phyloP scores from a whole-genome alignment of 1,284 basidiomycete species.

The Mycosarcoma mackinlayi region DNA sequence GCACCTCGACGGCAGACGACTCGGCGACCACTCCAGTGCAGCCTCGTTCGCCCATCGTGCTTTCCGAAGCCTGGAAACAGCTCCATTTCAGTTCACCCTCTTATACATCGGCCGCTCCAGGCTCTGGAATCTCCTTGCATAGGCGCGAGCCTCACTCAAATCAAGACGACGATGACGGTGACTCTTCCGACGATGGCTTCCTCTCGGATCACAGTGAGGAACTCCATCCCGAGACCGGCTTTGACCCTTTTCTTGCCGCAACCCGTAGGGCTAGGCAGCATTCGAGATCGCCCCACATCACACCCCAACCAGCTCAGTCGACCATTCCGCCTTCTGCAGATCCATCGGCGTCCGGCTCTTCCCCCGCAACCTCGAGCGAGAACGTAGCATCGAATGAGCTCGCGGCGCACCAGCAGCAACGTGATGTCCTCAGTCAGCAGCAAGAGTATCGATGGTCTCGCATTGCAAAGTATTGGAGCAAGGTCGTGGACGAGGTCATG shows the following conservation, averaged over 20 bases:
- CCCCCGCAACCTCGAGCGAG: constrained; percentile 29
- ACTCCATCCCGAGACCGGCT: constrained; percentile 45
- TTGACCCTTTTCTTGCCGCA: constrained; percentile 45
- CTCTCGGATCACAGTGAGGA: constrained; percentile 47
- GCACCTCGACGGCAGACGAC: constrained; percentile 1
- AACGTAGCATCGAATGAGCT: neutral
- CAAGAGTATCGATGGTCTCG: constrained; percentile 33
- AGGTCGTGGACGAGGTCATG: constrained; percentile 43
- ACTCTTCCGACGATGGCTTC: constrained; percentile 45
- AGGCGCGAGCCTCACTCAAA: no score
- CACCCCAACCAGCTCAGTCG: constrained; percentile 2
- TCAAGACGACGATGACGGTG: constrained; percentile 12
- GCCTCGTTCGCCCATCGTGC: constrained; percentile 30
- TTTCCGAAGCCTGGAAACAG: constrained; percentile 44
- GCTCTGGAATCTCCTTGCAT: no score
- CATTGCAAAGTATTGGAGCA: constrained; percentile 42
- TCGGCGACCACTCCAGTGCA: constrained; percentile 9
- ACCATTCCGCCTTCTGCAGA: constrained; percentile 3
- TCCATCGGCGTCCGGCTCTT: constrained; percentile 16
- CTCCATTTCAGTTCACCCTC: constrained; percentile 34
- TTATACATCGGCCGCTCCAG: constrained; percentile 4
- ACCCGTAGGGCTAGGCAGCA: constrained; percentile 32
- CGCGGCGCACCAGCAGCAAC: neutral
- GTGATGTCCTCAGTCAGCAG: constrained; percentile 8
- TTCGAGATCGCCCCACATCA: constrained; percentile 17